phyloP scores from a whole-genome alignment of 139 green algal genomes.

The Chlorella sp. region DNA sequence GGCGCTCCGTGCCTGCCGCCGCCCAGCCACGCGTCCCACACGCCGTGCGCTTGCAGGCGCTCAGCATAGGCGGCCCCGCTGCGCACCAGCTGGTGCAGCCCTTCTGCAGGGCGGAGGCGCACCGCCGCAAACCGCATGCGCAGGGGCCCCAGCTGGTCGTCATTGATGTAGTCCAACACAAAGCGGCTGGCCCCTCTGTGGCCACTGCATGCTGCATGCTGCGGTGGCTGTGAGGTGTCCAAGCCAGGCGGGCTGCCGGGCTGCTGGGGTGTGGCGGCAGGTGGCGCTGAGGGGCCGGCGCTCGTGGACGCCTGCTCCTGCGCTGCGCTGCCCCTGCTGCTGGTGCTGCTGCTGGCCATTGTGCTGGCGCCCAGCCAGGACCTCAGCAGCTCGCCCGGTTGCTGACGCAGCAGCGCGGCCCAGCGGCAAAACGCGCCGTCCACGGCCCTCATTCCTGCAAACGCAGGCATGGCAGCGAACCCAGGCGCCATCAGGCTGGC shows the following conservation, averaged over 20 bases:
- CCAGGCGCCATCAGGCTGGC: too few relatives aligned
- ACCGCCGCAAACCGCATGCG: not conserved
- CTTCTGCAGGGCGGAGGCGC: not conserved
- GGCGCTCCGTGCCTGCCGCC: not conserved
- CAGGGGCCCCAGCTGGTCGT: constrained; percentile 1
- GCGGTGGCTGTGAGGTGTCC: not conserved
- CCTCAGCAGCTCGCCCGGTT: not conserved
- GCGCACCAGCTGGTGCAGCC: constrained; percentile 15
- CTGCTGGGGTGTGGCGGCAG: not conserved
- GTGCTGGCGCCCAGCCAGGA: not conserved
- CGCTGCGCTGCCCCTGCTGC: not conserved
- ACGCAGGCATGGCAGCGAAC: too few relatives aligned
- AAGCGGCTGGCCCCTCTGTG: not conserved
- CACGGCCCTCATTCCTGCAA: not conserved
- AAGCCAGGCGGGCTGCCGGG: too few relatives aligned
- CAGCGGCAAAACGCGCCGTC: constrained; percentile 21
- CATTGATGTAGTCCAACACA: not conserved
- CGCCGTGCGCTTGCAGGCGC: constrained; percentile 7
- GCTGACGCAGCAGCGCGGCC: not conserved
- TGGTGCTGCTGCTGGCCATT: not conserved
- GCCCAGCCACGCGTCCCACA: constrained; percentile 10
- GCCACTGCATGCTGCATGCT: not conserved
- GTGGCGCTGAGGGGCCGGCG: too few relatives aligned
- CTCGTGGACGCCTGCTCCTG: not conserved
- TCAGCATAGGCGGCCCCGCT: not conserved